Conservation (phyloP, 163 green algal species). For the Scenedesmus sp. region DNA sequence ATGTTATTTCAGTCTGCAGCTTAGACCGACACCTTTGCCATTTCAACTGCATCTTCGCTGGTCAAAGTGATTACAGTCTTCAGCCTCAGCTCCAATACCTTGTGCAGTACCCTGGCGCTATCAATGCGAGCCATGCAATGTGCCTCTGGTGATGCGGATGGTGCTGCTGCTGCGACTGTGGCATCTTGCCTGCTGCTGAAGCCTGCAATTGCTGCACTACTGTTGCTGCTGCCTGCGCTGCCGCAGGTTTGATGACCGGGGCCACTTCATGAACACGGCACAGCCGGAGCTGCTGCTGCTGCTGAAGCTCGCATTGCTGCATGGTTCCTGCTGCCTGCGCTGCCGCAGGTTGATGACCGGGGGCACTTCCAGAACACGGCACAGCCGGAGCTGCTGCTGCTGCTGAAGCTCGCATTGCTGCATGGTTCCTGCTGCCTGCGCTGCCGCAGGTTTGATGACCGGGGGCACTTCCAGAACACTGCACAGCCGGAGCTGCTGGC, state of each 20-base stretch:
- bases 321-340: background rate
- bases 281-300: conserved; percentile 24
- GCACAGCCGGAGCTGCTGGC: conserved; percentile 35
- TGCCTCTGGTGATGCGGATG: too few species aligned
- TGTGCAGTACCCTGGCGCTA: background rate
- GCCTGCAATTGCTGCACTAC: background rate
- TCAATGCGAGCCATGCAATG: background rate
- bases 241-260: conserved; percentile 24
- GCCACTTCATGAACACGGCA: conserved; percentile 11
- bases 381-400: background rate
- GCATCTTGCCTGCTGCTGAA: background rate
- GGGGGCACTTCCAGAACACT: conserved; percentile 28
- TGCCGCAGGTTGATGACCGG: background rate
- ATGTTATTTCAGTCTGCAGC: background rate
- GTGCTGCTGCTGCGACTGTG: background rate
- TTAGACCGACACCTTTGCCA: too few species aligned
- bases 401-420: background rate
- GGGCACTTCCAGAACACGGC: background rate
- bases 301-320: background rate
- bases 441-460: conserved; percentile 39
- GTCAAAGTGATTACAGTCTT: too few species aligned
- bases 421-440: background rate
- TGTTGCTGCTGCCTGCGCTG: background rate
- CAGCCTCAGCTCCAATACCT: background rate
- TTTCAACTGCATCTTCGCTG: too few species aligned